These are phyloP conservation scores for Colletotrichum gigasporum DNA, from an alignment of 2,329 filamentous ascomycete genomes.

Conservation along the genomic window DNA sequence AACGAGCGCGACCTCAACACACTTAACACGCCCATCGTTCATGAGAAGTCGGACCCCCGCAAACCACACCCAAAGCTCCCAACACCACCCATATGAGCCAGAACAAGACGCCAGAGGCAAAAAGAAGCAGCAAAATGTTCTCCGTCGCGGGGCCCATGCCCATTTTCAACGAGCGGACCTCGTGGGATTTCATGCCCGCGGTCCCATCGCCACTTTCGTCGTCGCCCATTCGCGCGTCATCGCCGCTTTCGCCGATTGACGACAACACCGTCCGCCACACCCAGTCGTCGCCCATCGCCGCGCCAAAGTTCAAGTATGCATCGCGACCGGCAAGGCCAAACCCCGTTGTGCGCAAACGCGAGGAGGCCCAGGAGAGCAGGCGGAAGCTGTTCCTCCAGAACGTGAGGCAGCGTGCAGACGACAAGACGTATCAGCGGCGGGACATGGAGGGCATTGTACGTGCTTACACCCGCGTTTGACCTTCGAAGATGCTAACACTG, in stretches of 20 bases:
- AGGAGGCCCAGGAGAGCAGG: slow-evolving; percentile 71
- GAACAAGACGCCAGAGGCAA: slow-evolving; percentile 38
- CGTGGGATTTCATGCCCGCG: slow-evolving; percentile 56
- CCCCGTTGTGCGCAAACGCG: slow-evolving; percentile 67
- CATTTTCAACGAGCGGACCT: slow-evolving; percentile 50
- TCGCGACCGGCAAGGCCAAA: slow-evolving; percentile 68
- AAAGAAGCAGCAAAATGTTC: slow-evolving; percentile 46
- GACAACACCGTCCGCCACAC: slow-evolving; percentile 52
- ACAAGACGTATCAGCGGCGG: slow-evolving; percentile 67
- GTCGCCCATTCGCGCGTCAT: slow-evolving; percentile 64
- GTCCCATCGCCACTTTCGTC: slow-evolving; percentile 68
- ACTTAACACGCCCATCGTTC: not conserved
- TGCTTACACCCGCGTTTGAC: not conserved
- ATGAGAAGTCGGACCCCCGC: too few relatives aligned
- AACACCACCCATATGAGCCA: slow-evolving; percentile 41
- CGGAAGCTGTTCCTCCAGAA: slow-evolving; percentile 76
- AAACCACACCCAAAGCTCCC: not conserved
- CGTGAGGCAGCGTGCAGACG: slow-evolving; percentile 68
- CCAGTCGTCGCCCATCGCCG: slow-evolving; percentile 56
- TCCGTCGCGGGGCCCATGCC: slow-evolving; percentile 51
- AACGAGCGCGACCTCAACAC: not conserved
- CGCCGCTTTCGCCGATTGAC: slow-evolving; percentile 54
- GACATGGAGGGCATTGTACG: slow-evolving; percentile 70
- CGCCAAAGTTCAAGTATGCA: slow-evolving; percentile 59
- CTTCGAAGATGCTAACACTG: not conserved